A percentile compares a stretch with the other conserved stretches of the same genome.
Evolutionary conservation across 768 basidiomycete species (phyloP).

Genomic region (Trametes coccinea): DNA sequence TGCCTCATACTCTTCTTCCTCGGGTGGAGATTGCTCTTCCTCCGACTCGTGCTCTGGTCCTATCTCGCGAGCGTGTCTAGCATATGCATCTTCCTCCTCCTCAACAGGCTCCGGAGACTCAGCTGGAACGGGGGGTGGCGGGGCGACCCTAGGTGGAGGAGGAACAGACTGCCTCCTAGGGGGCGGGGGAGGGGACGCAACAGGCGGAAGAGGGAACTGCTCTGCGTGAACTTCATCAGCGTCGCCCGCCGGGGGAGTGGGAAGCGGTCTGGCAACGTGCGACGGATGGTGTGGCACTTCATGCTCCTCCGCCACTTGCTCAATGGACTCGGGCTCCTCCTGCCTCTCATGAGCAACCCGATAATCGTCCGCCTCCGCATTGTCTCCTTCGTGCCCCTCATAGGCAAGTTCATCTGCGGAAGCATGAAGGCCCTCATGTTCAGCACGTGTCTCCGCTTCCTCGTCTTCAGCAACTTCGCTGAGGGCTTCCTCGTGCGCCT

Average conservation of each 20-base stretch:
- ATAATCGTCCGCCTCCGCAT: constrained; percentile 4
- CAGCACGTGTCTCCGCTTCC: constrained; percentile 12
- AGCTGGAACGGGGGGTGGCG: constrained; percentile 3
- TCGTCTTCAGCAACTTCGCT: constrained; percentile 13
- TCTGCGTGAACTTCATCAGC: not conserved
- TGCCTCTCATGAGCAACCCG: constrained; percentile 11
- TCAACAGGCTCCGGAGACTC: constrained; percentile 1
- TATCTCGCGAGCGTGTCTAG: constrained; percentile 3
- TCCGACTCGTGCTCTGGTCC: constrained; percentile 10
- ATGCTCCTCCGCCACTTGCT: constrained; percentile 22
- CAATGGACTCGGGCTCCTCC: constrained; percentile 13
- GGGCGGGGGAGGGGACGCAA: not conserved
- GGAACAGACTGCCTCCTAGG: constrained; percentile 18
- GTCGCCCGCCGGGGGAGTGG: not conserved
- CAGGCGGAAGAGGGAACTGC: constrained; percentile 11
- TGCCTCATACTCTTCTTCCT: not conserved
- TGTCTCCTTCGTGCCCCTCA: not conserved
- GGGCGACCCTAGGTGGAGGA: constrained; percentile 17
- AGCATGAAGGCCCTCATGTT: constrained; percentile 5
- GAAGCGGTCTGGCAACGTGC: constrained; percentile 8
- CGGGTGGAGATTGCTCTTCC: not conserved
- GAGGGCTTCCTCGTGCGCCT: constrained; percentile 22
- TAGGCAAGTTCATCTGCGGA: not conserved
- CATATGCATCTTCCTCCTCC: constrained; percentile 12
- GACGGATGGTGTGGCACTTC: constrained; percentile 22